Base-by-base conservation (phyloP, 2,329 filamentous ascomycete species). In the Aspergillus ochraceus region DNA sequence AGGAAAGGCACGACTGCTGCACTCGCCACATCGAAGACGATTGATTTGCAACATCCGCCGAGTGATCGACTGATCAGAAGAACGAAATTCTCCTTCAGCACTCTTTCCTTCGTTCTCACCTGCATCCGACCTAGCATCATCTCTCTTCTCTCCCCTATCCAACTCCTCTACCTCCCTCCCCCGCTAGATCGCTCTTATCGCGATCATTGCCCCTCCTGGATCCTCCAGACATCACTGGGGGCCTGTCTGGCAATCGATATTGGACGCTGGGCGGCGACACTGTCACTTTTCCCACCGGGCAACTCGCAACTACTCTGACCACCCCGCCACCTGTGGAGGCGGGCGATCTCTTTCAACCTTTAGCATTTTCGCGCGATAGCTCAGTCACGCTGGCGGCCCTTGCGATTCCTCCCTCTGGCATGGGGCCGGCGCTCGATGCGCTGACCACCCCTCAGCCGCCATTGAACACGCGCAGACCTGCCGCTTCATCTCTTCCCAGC, bases 381-480 rank as follows among this genome's bases (percentile, higher is more conserved):
- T 64, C 79, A 77, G 81, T 75, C 80, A 86, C 80, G 78, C 83
- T 88, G 86, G 85, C 85, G 80, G 81, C 85, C 73, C 83, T 85
- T 69, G 83, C 86, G 71, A 80, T 84, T 69, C 83, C 82, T 70
- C 81, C 83, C 73, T 78, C 82, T 72, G 84, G 83, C 74, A 88
- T 88, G 85, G 83, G 85, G 77, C 79, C 84, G 73, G 81, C 82
- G 72, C 77, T 85, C 71, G 85, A 88, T 75, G 79, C 80, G 74
- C 83, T 88, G 79, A 82, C 82, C 75, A 80, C 82, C 69, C 82
- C 84, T 68, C 81, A 62, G 30, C 63, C 84, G 72, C 89, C 88
- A 79, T 87, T 92, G 73, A 86, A 88, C 67, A 83, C 88, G 74
- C 85, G 90, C 70, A 86, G 89, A 75, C 85, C 87, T 71, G 88